Evolutionary conservation across 768 basidiomycete genomes (phyloP).

Genomic region (Mycena haematopus): DNA sequence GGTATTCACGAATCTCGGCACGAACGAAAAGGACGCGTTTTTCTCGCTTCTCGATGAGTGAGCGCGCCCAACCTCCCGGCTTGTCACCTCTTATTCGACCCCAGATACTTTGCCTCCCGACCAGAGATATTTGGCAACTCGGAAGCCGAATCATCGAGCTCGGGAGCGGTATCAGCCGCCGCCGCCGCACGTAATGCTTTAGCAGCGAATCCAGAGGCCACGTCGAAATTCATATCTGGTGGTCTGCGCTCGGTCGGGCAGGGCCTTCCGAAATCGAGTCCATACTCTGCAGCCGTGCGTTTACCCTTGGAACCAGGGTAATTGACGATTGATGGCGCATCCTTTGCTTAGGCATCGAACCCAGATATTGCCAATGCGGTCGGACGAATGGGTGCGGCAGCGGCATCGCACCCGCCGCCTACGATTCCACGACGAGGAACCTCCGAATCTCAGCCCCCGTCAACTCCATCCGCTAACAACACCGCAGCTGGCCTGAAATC

Average conservation of each 20-base stretch:
- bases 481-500: conserved; percentile 34
- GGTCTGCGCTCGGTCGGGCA: conserved; percentile 18
- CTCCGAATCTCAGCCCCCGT: conserved; percentile 29
- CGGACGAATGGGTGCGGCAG: conserved; percentile 65
- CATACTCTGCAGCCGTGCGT: conserved; percentile 20
- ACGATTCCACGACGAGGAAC: conserved; percentile 35
- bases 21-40: conserved; percentile 30
- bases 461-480: conserved; percentile 33
- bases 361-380: conserved; percentile 49
- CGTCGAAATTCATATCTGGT: conserved; percentile 8
- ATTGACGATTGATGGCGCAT: conserved; percentile 1
- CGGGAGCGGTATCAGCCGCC: conserved; percentile 9
- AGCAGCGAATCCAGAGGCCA: conserved; percentile 22
- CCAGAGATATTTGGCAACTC: conserved; percentile 29
- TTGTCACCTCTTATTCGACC: background rate
- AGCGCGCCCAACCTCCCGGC: background rate
- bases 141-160: conserved; percentile 18
- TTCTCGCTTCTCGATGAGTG: conserved; percentile 31
- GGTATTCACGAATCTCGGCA: conserved; percentile 28
- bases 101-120: conserved; percentile 31
- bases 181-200: conserved; percentile 26
- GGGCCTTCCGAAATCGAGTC: conserved; percentile 13
- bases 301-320: background rate
- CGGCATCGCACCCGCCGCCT: conserved; percentile 38
- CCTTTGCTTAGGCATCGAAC: conserved; percentile 42